A percentile compares a stretch with the other conserved stretches of the same genome.
Evolutionary conservation across 2,329 filamentous ascomycete genomes (phyloP).

Genomic region (Geosmithia putterillii): DNA sequence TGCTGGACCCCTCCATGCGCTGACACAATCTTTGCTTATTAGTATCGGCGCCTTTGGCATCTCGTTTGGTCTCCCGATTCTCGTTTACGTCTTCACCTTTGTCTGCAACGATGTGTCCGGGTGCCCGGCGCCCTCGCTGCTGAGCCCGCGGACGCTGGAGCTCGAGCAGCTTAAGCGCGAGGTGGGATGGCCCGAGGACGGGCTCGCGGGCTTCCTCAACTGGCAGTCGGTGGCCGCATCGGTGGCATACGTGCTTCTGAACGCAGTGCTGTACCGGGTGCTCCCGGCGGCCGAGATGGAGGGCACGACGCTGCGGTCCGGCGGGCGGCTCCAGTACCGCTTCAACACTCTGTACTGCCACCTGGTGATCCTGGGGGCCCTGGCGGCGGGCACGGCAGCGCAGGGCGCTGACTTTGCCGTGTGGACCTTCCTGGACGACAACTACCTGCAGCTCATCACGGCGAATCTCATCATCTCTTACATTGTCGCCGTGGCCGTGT

Average conservation of each 20-base stretch:
- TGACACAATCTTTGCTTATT: background rate
- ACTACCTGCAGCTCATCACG: constrained; percentile 77
- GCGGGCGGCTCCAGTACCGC: constrained; percentile 69
- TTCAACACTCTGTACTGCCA: constrained; percentile 72
- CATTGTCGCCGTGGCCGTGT: constrained; percentile 63
- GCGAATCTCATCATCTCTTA: constrained; percentile 71
- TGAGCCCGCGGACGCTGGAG: constrained; percentile 59
- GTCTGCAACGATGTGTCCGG: constrained; percentile 87
- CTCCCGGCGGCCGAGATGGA: constrained; percentile 63
- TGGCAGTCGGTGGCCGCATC: constrained; percentile 57
- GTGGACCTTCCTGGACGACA: constrained; percentile 88
- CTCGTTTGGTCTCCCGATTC: constrained; percentile 66
- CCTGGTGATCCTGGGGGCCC: constrained; percentile 56
- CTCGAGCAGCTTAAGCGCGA: constrained; percentile 65
- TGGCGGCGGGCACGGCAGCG: constrained; percentile 60
- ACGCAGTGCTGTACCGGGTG: constrained; percentile 59
- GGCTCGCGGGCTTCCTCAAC: constrained; percentile 58
- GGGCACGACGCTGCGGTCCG: constrained; percentile 57
- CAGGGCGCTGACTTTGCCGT: constrained; percentile 74
- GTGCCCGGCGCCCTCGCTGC: constrained; percentile 73
- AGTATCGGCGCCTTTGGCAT: constrained; percentile 69
- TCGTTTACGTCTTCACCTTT: constrained; percentile 71
- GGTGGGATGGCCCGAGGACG: constrained; percentile 66
- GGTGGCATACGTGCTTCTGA: constrained; percentile 67
- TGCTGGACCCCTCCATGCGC: background rate